Evolutionary conservation across 495 filamentous ascomycete genomes (phyloP), one percentile per base, ranked within the genome.

Genomic region (Baudoinia panamericana): DNA sequence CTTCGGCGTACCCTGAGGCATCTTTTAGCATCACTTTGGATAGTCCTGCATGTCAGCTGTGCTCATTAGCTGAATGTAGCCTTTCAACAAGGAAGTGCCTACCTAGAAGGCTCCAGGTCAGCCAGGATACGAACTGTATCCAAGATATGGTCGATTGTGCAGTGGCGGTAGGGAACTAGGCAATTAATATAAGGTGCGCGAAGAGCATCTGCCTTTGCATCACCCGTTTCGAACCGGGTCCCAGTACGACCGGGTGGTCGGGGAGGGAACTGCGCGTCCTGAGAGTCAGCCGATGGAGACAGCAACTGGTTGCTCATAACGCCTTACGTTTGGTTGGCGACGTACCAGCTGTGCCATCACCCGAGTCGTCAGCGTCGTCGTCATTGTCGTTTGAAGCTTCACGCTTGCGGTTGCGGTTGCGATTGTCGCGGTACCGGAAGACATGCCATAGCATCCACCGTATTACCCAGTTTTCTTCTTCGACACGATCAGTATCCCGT

Each of bases 401-500:
- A n/a, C n/a, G n/a, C 21, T 33, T 35, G 16, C 43, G 42, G 26
- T 50, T 38, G 16, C 39, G 19, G 38, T 56, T 50, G 18, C 59
- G 48, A 34, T 56, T 58, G 46, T 63, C 57, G 12, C 54, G 57
- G 33, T 60, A 54, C n/a, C 59, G 57, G 39, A 63, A 63, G 25
- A 58, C 53, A 43, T 63, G 59, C 57, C 57, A 63, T 5, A 63
- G 50, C 33, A 46, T 54, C 59, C 59, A 63, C 1, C 48, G 37
- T 23, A 56, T 56, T 0, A 61, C 54, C 59, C 59, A 63, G 29
- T 63, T 63, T 16, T 63, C 59, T 34, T 59, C 50, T 21, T 57
- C 50, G 5, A 51, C 40, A 9, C 41, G 36, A 3, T 46, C 53
- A 3, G 13, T 45, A 34, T 54, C 56, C 1, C 44, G 40, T 11